These are phyloP conservation scores for Chaetomium strumarium DNA, from an alignment of 2,329 filamentous ascomycete genomes.

Conservation along the genomic window DNA sequence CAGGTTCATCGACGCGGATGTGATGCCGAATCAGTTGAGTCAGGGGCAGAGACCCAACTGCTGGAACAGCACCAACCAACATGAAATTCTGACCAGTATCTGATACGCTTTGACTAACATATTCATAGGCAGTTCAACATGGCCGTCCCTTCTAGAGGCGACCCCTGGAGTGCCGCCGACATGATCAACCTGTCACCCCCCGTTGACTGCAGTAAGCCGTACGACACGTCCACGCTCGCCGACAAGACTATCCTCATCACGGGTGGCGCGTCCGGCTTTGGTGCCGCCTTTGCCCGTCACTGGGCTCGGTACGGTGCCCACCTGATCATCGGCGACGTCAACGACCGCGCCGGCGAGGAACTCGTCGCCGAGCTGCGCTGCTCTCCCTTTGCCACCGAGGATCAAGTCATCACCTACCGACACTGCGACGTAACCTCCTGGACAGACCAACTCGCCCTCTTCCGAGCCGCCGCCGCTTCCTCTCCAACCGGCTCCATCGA, in stretches of 20 bases:
- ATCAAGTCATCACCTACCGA: constrained; percentile 46
- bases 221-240: constrained; percentile 40
- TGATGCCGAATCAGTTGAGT: no score
- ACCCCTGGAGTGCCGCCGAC: constrained; percentile 17
- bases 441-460: constrained; percentile 58
- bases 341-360: constrained; percentile 45
- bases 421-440: constrained; percentile 61
- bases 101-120: background rate
- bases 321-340: constrained; percentile 59
- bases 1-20: no score
- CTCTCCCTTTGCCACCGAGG: constrained; percentile 32
- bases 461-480: constrained; percentile 49
- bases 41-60: background rate
- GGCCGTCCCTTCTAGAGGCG: constrained; percentile 11
- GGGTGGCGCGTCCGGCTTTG: constrained; percentile 57
- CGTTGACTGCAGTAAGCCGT: constrained; percentile 40
- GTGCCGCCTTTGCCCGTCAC: constrained; percentile 46
- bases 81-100: no score
- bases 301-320: constrained; percentile 54
- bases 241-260: constrained; percentile 58
- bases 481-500: constrained; percentile 54
- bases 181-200: constrained; percentile 33
- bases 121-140: constrained; percentile 3
- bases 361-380: constrained; percentile 49
- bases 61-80: background rate